phyloP scores from a whole-genome alignment of 768 basidiomycete genomes.

The Termitomyces sp. region DNA sequence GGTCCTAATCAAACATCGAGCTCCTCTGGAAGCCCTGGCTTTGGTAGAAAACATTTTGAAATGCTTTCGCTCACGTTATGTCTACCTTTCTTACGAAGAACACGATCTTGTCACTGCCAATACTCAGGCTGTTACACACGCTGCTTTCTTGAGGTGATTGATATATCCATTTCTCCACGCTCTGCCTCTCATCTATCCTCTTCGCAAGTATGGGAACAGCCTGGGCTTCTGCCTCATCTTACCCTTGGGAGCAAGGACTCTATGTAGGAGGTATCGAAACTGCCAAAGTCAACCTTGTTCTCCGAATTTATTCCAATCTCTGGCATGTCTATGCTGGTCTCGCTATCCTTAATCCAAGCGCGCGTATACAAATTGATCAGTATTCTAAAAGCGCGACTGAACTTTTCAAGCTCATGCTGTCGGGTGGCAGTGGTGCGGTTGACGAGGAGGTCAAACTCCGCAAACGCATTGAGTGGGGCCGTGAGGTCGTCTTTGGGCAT shows the following conservation, averaged over 20 bases:
- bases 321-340: constrained; percentile 99
- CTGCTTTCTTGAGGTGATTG: constrained; percentile 86
- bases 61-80: constrained; percentile 78
- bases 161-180: background rate
- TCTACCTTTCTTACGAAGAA: constrained; percentile 93
- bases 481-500: constrained; percentile 70
- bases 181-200: background rate
- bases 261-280: constrained; percentile 98
- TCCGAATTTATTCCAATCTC: constrained; percentile 94
- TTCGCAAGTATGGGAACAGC: constrained; percentile 90
- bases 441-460: constrained; percentile 46
- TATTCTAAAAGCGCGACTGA: constrained; percentile 82
- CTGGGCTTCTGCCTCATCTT: constrained; percentile 70
- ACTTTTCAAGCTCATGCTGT: constrained; percentile 94
- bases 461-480: constrained; percentile 66
- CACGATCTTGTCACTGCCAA: constrained; percentile 97
- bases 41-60: constrained; percentile 81
- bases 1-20: constrained; percentile 89
- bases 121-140: constrained; percentile 97
- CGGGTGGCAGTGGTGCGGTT: constrained; percentile 33
- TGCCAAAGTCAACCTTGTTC: constrained; percentile 93
- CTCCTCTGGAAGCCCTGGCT: constrained; percentile 59
- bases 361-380: constrained; percentile 84
- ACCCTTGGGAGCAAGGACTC: constrained; percentile 94
- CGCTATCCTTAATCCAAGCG: constrained; percentile 94